Evolutionary conservation across 108 stramenopile species (phyloP).

Genomic region (Discostella stelligeroides): DNA sequence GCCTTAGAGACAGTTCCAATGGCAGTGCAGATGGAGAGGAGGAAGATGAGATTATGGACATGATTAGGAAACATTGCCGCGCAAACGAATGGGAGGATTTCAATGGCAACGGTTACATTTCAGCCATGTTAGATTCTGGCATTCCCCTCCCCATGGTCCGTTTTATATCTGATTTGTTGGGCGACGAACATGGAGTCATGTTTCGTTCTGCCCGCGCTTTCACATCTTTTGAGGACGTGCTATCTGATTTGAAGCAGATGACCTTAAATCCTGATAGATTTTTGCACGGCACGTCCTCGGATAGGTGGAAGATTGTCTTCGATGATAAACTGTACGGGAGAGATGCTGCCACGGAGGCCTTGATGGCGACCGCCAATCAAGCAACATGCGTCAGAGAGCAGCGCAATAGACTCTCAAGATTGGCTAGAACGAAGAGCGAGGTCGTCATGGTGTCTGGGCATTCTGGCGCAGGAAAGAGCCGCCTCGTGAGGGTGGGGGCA

Average conservation of each 20-base stretch:
- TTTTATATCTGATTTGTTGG: constrained; percentile 25
- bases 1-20: not conserved
- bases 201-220: constrained; percentile 22
- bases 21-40: not conserved
- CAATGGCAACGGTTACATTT: not conserved
- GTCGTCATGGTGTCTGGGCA: constrained; percentile 20
- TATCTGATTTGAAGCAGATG: constrained; percentile 31
- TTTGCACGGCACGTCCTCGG: constrained; percentile 15
- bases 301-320: constrained; percentile 21
- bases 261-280: constrained; percentile 8
- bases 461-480: constrained; percentile 30
- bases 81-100: not conserved
- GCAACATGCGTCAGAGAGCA: not conserved
- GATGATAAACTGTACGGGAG: constrained; percentile 27
- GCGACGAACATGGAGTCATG: constrained; percentile 8
- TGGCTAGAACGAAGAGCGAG: not conserved
- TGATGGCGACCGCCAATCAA: constrained; percentile 14
- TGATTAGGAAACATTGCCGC: not conserved
- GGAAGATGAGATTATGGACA: constrained; percentile 2
- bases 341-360: constrained; percentile 11
- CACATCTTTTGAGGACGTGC: constrained; percentile 22
- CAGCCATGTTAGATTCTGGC: constrained; percentile 15
- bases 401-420: not conserved
- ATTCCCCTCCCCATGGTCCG: constrained; percentile 23
- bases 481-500: constrained; percentile 9